Conservation (phyloP, 2,329 filamentous ascomycete species). For the Penicillium sp. region DNA sequence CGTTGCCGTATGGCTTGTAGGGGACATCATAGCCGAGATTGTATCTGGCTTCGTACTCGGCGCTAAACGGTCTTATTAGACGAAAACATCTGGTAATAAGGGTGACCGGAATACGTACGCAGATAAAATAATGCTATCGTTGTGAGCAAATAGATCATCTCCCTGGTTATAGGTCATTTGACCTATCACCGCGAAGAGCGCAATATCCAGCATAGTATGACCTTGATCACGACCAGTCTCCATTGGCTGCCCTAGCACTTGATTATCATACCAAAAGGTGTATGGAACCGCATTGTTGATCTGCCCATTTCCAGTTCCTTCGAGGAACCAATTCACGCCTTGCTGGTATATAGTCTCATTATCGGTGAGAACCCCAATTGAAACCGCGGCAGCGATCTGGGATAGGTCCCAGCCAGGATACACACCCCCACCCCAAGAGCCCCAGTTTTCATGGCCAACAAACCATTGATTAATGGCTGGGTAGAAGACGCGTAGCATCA, state of each 20-base stretch:
- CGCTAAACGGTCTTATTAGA: background rate
- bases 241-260: background rate
- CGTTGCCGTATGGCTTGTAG: background rate
- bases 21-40: background rate
- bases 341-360: no score
- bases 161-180: background rate
- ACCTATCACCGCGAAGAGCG: background rate
- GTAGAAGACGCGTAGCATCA: no score
- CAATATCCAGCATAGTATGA: background rate
- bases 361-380: no score
- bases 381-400: no score
- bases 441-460: no score
- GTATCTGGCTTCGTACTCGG: background rate
- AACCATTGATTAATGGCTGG: no score
- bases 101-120: background rate
- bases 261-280: background rate
- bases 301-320: no score
- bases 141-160: background rate
- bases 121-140: background rate
- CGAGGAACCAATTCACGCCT: no score
- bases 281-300: no score
- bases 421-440: no score
- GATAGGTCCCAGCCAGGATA: no score
- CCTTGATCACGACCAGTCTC: background rate
- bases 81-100: background rate